Conservation (phyloP, 495 filamentous ascomycete species). For the Zalerion maritima region DNA sequence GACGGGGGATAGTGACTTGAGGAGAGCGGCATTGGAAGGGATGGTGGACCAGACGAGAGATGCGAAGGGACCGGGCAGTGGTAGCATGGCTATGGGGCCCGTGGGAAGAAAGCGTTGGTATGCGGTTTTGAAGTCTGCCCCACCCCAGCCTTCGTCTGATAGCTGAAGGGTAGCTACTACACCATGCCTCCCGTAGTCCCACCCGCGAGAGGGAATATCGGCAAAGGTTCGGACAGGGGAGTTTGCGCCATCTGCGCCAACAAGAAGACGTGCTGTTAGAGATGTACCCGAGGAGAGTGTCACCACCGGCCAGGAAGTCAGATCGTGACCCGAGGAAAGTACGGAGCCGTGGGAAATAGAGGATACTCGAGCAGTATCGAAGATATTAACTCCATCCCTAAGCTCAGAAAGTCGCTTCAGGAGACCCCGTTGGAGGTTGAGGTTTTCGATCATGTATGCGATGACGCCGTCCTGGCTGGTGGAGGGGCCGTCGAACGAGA, state of each 20-base stretch:
- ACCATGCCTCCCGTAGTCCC: slow-evolving; percentile 86
- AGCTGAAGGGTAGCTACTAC: slow-evolving; percentile 79
- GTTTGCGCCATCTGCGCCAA: slow-evolving; percentile 90
- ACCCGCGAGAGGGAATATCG: slow-evolving; percentile 68
- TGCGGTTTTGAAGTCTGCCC: slow-evolving; percentile 49
- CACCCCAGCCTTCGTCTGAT: slow-evolving; percentile 38
- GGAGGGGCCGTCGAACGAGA: slow-evolving; percentile 69
- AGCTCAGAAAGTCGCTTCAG: slow-evolving; percentile 55
- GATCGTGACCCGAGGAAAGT: slow-evolving; percentile 54
- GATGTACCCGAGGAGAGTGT: slow-evolving; percentile 44
- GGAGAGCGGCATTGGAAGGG: slow-evolving; percentile 54
- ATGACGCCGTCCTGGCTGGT: slow-evolving; percentile 40
- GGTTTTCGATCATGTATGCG: slow-evolving; percentile 93
- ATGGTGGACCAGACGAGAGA: slow-evolving; percentile 92
- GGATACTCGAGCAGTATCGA: slow-evolving; percentile 62
- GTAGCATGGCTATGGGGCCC: slow-evolving; percentile 80
- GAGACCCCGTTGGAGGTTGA: slow-evolving; percentile 68
- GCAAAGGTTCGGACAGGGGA: slow-evolving; percentile 86
- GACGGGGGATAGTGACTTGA: slow-evolving; percentile 55
- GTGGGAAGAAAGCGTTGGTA: slow-evolving; percentile 94
- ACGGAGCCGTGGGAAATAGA: slow-evolving; percentile 60
- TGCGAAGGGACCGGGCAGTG: slow-evolving; percentile 65
- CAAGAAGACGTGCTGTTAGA: slow-evolving; percentile 66
- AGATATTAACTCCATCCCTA: slow-evolving; percentile 48
- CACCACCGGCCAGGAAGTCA: slow-evolving; percentile 77